These are phyloP conservation scores for Globisporangium orthogonon DNA, from an alignment of 352 stramenopile genomes.

Conservation along the genomic window DNA sequence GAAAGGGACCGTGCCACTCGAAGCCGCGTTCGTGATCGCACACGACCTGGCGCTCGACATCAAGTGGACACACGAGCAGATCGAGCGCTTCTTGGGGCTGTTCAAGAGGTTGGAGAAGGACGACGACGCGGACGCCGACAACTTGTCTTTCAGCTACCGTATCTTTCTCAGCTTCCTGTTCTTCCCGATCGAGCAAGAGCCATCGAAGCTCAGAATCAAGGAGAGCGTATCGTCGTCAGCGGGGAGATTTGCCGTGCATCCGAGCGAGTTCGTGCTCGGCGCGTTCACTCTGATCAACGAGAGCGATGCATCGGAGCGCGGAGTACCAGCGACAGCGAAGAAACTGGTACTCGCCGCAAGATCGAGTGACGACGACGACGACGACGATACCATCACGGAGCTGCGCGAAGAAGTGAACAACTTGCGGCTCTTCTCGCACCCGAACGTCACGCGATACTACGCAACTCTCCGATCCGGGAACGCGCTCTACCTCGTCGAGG, in stretches of 20 bases:
- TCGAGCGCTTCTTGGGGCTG: slow-evolving; percentile 29
- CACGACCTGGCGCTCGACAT: slow-evolving; percentile 22
- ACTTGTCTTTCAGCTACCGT: slow-evolving; percentile 29
- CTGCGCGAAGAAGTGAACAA: slow-evolving; percentile 31
- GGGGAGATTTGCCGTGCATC: not conserved
- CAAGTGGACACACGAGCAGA: slow-evolving; percentile 23
- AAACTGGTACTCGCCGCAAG: slow-evolving; percentile 2
- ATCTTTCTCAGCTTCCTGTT: slow-evolving; percentile 53
- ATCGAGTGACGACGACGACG: not conserved
- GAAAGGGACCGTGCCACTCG: slow-evolving; percentile 16
- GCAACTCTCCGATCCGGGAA: slow-evolving; percentile 24
- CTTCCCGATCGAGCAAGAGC: slow-evolving; percentile 26
- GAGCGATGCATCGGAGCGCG: too few relatives aligned
- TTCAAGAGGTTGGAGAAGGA: slow-evolving; percentile 16
- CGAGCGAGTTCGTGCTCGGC: slow-evolving; percentile 1
- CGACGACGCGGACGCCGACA: slow-evolving; percentile 8
- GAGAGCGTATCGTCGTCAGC: not conserved
- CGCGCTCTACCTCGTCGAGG: slow-evolving; percentile 34
- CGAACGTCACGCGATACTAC: slow-evolving; percentile 34
- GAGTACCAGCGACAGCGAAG: slow-evolving; percentile 8
- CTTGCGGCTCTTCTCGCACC: slow-evolving; percentile 32
- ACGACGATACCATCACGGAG: not conserved
- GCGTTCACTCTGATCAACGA: not conserved
- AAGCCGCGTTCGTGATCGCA: slow-evolving; percentile 25
- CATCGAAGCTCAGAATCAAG: slow-evolving; percentile 8